Conservation (phyloP, 768 basidiomycete genomes). For the Pisolithus albus region DNA sequence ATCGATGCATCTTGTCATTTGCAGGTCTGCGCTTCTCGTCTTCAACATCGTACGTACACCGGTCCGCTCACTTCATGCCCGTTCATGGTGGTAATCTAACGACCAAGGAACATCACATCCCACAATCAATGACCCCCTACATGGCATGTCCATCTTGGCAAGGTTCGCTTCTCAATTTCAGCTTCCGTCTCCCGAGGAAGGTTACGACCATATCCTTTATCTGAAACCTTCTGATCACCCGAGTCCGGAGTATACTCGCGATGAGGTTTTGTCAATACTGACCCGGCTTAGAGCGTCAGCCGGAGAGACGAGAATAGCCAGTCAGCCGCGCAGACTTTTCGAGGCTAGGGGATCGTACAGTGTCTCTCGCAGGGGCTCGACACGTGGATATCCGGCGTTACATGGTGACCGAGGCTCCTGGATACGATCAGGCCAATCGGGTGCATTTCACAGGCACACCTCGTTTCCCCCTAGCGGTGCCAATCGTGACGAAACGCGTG, state of each 20-base stretch:
- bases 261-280: conserved; percentile 48
- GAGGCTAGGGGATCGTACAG: conserved; percentile 3
- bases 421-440: conserved; percentile 1
- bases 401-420: conserved; percentile 11
- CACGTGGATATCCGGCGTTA: conserved; percentile 17
- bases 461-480: neutral
- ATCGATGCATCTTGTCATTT: conserved; percentile 14
- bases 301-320: conserved; percentile 10
- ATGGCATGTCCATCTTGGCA: conserved; percentile 54
- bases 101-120: conserved; percentile 62
- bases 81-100: conserved; percentile 9
- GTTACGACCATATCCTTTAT: conserved; percentile 51
- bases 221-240: conserved; percentile 33
- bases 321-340: conserved; percentile 7
- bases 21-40: conserved; percentile 57
- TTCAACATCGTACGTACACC: conserved; percentile 47
- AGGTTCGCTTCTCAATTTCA: conserved; percentile 59
- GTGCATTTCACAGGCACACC: neutral
- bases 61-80: neutral
- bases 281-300: conserved; percentile 35
- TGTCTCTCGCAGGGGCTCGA: conserved; percentile 6
- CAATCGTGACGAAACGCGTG: conserved; percentile 3
- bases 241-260: conserved; percentile 41
- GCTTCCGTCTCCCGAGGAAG: conserved; percentile 52
- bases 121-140: conserved; percentile 58